Percentiles rank a stretch among this genome's conserved stretches.
phyloP scores from a whole-genome alignment of 257 asterid species.

The Solanum stenotomum region DNA sequence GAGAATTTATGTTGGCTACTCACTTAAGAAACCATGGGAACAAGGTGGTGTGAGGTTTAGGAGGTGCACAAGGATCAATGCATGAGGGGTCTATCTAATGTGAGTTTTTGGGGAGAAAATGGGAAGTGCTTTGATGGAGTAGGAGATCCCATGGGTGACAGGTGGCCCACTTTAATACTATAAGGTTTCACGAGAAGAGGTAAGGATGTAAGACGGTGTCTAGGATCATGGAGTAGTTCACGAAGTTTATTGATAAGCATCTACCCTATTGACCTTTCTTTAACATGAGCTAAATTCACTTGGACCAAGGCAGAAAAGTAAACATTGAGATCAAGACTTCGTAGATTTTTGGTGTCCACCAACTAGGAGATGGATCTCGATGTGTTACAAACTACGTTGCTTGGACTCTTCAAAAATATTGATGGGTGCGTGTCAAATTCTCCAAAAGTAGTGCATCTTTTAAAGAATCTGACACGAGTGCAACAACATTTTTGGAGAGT shows the following conservation, averaged over 20 bases:
- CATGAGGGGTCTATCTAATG: not conserved
- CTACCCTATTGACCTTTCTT: not conserved
- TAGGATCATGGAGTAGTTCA: not conserved
- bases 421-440: not conserved
- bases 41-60: not conserved
- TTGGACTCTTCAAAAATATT: not conserved
- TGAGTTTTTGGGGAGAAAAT: not conserved
- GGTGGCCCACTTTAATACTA: not conserved
- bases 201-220: not conserved
- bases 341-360: not conserved
- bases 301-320: not conserved
- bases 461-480: not conserved
- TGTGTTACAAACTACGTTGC: not conserved
- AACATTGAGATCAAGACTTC: not conserved
- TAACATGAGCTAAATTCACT: not conserved
- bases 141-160: not conserved
- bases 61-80: not conserved
- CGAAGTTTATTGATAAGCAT: not conserved
- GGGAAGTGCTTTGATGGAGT: not conserved
- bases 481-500: not conserved
- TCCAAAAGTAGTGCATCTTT: not conserved
- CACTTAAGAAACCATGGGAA: not conserved
- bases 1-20: not conserved
- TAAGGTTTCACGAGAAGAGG: not conserved
- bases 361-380: not conserved